phyloP scores from a whole-genome alignment of 768 basidiomycete species.

The Rhodotorula toruloides region DNA sequence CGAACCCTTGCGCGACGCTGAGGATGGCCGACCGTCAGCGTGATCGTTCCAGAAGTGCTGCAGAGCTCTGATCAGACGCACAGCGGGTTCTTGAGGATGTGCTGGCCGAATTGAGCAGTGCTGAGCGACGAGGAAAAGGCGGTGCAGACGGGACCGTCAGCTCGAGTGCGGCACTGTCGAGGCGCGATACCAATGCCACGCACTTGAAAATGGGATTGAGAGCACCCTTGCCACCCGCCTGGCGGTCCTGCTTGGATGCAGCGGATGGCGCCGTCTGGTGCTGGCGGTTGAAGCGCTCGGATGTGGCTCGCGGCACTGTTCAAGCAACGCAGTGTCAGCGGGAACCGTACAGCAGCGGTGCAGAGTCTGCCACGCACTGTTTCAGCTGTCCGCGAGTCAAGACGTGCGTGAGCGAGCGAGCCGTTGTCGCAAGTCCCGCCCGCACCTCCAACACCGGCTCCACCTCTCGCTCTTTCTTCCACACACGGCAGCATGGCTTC shows the following conservation, averaged over 20 bases:
- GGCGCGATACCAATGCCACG: too few species aligned
- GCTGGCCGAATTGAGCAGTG: constrained; percentile 74
- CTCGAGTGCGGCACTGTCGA: too few species aligned
- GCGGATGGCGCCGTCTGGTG: constrained; percentile 6
- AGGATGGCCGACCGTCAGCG: background rate
- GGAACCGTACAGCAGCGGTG: background rate
- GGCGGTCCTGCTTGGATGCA: background rate
- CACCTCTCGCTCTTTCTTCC: background rate
- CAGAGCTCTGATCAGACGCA: background rate
- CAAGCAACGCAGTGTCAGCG: background rate
- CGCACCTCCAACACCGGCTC: background rate
- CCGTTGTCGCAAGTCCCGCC: background rate
- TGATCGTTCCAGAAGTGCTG: accelerated
- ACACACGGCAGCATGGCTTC: background rate
- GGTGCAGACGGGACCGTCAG: background rate
- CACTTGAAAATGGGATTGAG: constrained; percentile 41
- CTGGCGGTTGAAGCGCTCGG: constrained; percentile 23
- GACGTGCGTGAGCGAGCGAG: too few species aligned
- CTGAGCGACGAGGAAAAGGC: constrained; percentile 5
- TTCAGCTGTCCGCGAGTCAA: too few species aligned
- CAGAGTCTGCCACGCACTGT: too few species aligned
- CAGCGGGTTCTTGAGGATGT: constrained; percentile 85
- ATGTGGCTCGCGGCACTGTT: constrained; percentile 34
- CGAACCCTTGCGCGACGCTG: constrained; percentile 78
- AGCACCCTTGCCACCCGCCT: constrained; percentile 27